Percentiles rank a stretch among this genome's conserved stretches.
Evolutionary conservation across 2,329 filamentous ascomycete species (phyloP).

Genomic region (Aspergillus hortae): DNA sequence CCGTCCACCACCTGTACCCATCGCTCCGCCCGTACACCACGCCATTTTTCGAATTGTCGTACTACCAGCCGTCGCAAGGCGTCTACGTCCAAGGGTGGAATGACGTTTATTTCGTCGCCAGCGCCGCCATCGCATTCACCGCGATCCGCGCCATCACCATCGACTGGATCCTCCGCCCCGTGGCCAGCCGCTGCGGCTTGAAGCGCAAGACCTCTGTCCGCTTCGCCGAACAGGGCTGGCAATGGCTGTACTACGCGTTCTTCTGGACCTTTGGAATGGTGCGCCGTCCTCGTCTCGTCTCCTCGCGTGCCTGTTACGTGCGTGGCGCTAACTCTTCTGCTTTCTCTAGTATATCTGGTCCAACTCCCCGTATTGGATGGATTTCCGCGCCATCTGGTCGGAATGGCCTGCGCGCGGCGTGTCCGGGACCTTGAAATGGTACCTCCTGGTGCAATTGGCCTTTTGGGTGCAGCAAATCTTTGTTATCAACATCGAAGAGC

Average conservation of each 20-base stretch:
- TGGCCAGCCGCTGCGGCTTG: conserved; percentile 70
- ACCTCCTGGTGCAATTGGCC: conserved; percentile 83
- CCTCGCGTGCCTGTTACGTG: neutral
- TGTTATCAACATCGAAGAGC: conserved; percentile 90
- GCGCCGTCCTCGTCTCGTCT: conserved; percentile 19
- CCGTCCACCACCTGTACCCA: conserved; percentile 79
- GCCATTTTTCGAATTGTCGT: conserved; percentile 84
- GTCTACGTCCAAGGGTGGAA: conserved; percentile 74
- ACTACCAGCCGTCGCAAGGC: conserved; percentile 67
- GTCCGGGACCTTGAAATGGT: conserved; percentile 72
- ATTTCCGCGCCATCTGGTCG: conserved; percentile 75
- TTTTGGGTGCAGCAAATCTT: conserved; percentile 95
- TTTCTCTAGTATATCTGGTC: conserved; percentile 69
- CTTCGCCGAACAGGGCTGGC: conserved; percentile 93
- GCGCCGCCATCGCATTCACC: conserved; percentile 81
- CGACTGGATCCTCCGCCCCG: conserved; percentile 79
- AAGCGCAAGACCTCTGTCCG: conserved; percentile 73
- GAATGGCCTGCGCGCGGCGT: conserved; percentile 79
- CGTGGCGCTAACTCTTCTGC: conserved; percentile 6
- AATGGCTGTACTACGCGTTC: conserved; percentile 74
- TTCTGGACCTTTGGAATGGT: conserved; percentile 86
- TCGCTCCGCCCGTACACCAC: conserved; percentile 72
- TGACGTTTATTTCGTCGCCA: conserved; percentile 72
- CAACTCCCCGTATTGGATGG: conserved; percentile 73
- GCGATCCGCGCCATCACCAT: conserved; percentile 79